These are phyloP conservation scores for Fonsecaea erecta DNA, from an alignment of 2,329 filamentous ascomycete species.

Conservation along the genomic window DNA sequence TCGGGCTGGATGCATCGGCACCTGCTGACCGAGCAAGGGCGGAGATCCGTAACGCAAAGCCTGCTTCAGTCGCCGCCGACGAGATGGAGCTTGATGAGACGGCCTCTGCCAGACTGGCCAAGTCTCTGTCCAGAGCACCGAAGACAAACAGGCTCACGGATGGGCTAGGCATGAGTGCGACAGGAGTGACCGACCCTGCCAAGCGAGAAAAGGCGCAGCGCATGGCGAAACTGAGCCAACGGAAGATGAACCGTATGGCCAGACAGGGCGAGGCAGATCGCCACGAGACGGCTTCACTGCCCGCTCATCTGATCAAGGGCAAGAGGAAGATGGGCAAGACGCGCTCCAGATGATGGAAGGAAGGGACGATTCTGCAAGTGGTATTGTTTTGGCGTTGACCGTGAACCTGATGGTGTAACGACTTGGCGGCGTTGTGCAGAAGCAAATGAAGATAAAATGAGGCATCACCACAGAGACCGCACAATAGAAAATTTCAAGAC, in stretches of 20 bases:
- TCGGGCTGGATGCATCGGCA: conserved; percentile 81
- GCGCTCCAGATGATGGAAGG: conserved; percentile 60
- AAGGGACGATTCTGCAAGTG: background rate
- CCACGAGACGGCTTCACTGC: conserved; percentile 77
- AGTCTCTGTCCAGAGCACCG: conserved; percentile 65
- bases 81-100: conserved; percentile 48
- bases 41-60: conserved; percentile 64
- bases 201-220: conserved; percentile 80
- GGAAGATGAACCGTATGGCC: conserved; percentile 98
- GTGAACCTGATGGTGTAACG: background rate
- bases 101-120: conserved; percentile 42
- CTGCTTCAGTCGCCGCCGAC: conserved; percentile 66
- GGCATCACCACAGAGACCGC: background rate
- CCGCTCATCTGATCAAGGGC: conserved; percentile 89
- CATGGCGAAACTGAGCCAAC: conserved; percentile 86
- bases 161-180: conserved; percentile 66
- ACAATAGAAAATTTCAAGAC: background rate
- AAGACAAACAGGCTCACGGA: conserved; percentile 60
- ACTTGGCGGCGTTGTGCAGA: background rate
- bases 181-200: conserved; percentile 72
- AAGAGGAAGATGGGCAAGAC: conserved; percentile 96
- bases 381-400: background rate
- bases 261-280: conserved; percentile 96
- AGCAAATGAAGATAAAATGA: background rate
- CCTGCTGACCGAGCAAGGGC: conserved; percentile 74